These are phyloP conservation scores for Candida ovalis DNA, from an alignment of 805 yeast genomes.

Conservation along the genomic window DNA sequence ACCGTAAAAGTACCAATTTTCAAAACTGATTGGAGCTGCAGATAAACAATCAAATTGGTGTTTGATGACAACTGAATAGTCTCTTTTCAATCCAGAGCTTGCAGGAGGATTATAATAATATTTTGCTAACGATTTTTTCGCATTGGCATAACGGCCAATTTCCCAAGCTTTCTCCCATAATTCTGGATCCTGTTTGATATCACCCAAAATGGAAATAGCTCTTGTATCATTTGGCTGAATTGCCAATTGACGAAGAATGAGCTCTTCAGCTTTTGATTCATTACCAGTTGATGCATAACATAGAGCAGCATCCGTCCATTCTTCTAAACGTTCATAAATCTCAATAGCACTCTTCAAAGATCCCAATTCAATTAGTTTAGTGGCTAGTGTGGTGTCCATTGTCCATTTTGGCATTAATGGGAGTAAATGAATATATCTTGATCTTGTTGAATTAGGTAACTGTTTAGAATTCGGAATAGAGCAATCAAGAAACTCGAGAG, in stretches of 20 bases:
- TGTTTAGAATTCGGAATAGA: conserved; percentile 26
- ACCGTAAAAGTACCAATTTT: conserved; percentile 91
- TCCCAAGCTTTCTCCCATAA: conserved; percentile 89
- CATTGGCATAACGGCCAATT: conserved; percentile 74
- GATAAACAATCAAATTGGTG: conserved; percentile 74
- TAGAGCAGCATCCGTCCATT: conserved; percentile 80
- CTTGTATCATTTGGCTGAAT: conserved; percentile 73
- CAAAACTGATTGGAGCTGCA: conserved; percentile 68
- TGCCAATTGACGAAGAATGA: conserved; percentile 52
- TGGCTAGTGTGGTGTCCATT: conserved; percentile 79
- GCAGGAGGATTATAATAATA: conserved; percentile 66
- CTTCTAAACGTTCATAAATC: conserved; percentile 73
- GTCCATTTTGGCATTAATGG: conserved; percentile 83
- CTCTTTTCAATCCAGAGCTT: conserved; percentile 45
- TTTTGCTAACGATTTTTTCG: conserved; percentile 78
- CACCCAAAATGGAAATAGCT: conserved; percentile 82
- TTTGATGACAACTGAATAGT: conserved; percentile 50
- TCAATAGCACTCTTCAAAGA: conserved; percentile 83
- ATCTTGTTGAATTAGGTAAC: conserved; percentile 47
- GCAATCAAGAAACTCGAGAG: conserved; percentile 14
- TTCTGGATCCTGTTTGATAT: conserved; percentile 68
- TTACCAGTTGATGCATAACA: conserved; percentile 87
- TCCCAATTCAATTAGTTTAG: conserved; percentile 81
- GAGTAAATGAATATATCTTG: conserved; percentile 67
- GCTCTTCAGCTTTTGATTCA: conserved; percentile 57